Base-by-base conservation (phyloP, 2,329 filamentous ascomycete species). In the Trichoderma endophyticum region DNA sequence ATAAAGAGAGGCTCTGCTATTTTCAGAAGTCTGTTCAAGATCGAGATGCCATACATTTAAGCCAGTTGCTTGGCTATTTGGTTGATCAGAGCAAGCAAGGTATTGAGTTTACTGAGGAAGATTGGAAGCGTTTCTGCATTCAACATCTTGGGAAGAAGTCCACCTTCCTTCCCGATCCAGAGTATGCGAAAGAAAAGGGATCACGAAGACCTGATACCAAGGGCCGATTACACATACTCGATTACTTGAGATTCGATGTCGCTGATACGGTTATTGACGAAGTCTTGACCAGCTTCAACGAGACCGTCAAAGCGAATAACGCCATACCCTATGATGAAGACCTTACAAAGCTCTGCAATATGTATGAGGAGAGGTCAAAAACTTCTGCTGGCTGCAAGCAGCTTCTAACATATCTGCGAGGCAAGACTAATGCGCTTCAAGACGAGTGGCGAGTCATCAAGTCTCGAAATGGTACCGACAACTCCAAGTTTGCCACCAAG, bases 1-100 rank as follows among this genome's bases (percentile, higher is more conserved):
- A 86, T 77, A 91, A 92, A 73, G 90, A 93, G 65, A 84, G 81
- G 4, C 80, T 90, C 0, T 89, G 87, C 39, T 94, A 94, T 73
- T 83, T 85, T 14, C 83, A 86, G 14, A 85, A 87, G 26, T 84
- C 80, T 0, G 87, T 91, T 43, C 79, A 79, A 4, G 79, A 85
- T 12, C 68, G 78, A 0, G 78, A 82, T 4, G 88, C 87, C 0
- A 77, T 87, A 0, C 75, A 80, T 0, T 81, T 92, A 5, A 88
- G 88, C 71, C 84, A 83, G 0, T 80, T 90, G 0, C 84, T 88
- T 1, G 83, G 84, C 24, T 79, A 84, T 0, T 81, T 91, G 0
- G 87, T 91, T 2, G 90, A 92, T 73, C 84, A 88, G 74, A 77
- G 82, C 1, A 88, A 90, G 77, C 86, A 90, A 76, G 84, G 88